A percentile compares a stretch with the other conserved stretches of the same genome.
These are phyloP conservation scores for Nannizziopsis arthrosporioides DNA, from an alignment of 2,329 filamentous ascomycete species.

Conservation along the genomic window DNA sequence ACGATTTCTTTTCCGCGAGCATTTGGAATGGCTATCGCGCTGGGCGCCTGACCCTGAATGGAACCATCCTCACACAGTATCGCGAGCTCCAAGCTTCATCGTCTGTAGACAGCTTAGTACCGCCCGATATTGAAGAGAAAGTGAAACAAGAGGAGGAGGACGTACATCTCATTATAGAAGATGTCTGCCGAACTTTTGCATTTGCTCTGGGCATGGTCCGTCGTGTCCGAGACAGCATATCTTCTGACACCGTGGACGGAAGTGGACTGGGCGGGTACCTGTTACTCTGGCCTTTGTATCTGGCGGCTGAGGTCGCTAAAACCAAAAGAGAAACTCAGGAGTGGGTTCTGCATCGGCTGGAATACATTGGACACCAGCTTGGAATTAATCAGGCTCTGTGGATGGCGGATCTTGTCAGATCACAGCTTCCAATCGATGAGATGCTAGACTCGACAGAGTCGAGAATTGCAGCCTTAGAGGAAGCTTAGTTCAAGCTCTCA, in stretches of 20 bases:
- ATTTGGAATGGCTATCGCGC: conserved; percentile 52
- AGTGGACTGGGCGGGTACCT: conserved; percentile 25
- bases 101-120: background rate
- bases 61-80: conserved; percentile 34
- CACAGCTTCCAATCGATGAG: background rate
- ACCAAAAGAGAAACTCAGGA: conserved; percentile 20
- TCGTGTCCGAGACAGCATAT: conserved; percentile 14
- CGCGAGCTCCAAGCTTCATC: conserved; percentile 16
- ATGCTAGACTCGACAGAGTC: background rate
- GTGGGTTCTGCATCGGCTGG: conserved; percentile 26
- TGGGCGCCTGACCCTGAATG: conserved; percentile 43
- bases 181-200: conserved; percentile 30
- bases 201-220: conserved; percentile 23
- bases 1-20: conserved; percentile 43
- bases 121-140: conserved; percentile 21
- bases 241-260: conserved; percentile 16
- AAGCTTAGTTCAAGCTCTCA: background rate
- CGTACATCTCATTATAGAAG: conserved; percentile 23
- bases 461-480: background rate
- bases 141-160: conserved; percentile 22
- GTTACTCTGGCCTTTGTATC: conserved; percentile 30
- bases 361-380: conserved; percentile 26
- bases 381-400: conserved; percentile 31
- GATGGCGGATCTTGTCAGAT: conserved; percentile 24
- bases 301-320: conserved; percentile 26